These are phyloP conservation scores for Chlorella vulgaris DNA, from an alignment of 139 green algal species.

Conservation along the genomic window DNA sequence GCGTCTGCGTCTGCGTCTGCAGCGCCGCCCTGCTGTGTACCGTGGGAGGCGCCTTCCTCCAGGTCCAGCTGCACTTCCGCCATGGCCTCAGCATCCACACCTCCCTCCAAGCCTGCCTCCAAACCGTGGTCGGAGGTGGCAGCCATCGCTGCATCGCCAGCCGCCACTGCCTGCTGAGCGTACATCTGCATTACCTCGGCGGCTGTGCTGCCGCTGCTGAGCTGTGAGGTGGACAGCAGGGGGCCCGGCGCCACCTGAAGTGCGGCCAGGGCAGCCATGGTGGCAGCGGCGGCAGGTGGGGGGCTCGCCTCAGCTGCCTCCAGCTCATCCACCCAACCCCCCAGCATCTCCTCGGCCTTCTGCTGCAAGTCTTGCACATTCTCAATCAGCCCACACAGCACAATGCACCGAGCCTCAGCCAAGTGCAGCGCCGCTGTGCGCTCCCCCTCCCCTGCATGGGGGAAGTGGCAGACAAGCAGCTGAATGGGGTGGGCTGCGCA, in stretches of 20 bases:
- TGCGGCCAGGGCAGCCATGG: background rate
- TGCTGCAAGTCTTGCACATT: conserved; percentile 4
- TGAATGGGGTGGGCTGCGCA: no score
- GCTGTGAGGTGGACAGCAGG: background rate
- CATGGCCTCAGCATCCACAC: background rate
- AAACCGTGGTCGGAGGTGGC: no score
- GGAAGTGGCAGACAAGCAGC: background rate
- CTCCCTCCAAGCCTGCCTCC: no score
- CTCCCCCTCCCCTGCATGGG: conserved; percentile 10
- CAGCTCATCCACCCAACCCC: background rate
- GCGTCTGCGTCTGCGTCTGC: background rate
- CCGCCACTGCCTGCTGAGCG: background rate
- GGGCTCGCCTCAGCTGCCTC: background rate
- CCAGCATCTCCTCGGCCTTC: conserved; percentile 23
- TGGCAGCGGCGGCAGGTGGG: background rate
- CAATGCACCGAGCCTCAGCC: background rate
- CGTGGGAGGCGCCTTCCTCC: background rate
- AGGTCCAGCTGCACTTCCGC: background rate
- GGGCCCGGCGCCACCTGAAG: background rate
- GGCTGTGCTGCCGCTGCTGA: background rate
- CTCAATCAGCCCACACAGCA: background rate
- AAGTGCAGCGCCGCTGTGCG: background rate
- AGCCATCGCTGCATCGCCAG: background rate
- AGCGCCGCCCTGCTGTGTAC: no score
- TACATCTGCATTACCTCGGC: no score